Conservation (phyloP, 1,139 yeast genomes). For the Meyerozyma athensensis region DNA sequence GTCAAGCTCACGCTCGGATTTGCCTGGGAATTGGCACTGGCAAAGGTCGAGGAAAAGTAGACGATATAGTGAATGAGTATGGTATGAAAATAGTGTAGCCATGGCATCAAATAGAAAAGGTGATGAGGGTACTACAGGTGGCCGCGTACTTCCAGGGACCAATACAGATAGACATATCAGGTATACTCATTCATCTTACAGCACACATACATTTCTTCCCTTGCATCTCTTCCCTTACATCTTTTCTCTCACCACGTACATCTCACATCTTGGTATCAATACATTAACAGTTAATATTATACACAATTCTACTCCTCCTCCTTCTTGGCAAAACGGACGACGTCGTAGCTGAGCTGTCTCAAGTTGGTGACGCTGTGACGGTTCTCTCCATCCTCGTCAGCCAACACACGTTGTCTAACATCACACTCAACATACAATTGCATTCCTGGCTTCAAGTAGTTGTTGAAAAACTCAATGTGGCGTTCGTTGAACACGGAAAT, state of each 20-base stretch:
- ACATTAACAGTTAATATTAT: neutral
- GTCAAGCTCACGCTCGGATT: slow-evolving; percentile 69
- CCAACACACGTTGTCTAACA: slow-evolving; percentile 30
- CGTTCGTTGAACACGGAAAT: slow-evolving; percentile 38
- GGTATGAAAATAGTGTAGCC: too few species aligned
- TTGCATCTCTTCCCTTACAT: too few species aligned
- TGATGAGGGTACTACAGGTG: too few species aligned
- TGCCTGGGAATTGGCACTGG: slow-evolving; percentile 54
- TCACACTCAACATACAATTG: slow-evolving; percentile 41
- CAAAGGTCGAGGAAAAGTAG: slow-evolving; percentile 4
- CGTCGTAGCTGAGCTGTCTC: slow-evolving; percentile 35
- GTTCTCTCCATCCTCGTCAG: slow-evolving; percentile 32
- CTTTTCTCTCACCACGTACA: too few species aligned
- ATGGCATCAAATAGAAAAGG: too few species aligned
- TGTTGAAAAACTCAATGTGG: slow-evolving; percentile 35
- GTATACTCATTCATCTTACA: too few species aligned
- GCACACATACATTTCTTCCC: too few species aligned
- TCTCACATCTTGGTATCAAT: too few species aligned
- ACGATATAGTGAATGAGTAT: too few species aligned
- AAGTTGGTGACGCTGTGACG: slow-evolving; percentile 29
- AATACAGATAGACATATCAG: too few species aligned
- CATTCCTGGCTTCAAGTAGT: slow-evolving; percentile 39
- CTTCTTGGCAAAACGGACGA: slow-evolving; percentile 36
- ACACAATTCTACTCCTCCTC: slow-evolving; percentile 6
- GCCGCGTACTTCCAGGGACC: too few species aligned